Evolutionary conservation across 305 asterid species (phyloP).

Genomic region (Fraxinus albicans): DNA sequence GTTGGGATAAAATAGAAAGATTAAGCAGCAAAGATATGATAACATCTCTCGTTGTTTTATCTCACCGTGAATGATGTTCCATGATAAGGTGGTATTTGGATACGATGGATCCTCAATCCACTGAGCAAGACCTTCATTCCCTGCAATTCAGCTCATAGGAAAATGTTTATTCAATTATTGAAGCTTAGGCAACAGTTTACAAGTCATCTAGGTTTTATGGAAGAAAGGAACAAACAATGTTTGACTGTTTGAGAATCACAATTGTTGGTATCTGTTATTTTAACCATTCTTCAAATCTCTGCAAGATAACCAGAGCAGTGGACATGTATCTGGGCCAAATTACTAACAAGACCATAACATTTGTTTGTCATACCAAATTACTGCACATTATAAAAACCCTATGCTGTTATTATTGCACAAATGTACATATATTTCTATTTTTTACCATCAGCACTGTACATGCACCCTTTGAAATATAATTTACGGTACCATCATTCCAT

Average conservation of each 20-base stretch:
- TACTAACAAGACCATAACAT: neutral
- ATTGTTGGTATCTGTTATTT: neutral
- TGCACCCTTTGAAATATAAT: neutral
- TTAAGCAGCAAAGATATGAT: neutral
- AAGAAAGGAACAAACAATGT: neutral
- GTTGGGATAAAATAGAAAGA: constrained; percentile 20
- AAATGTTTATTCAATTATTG: neutral
- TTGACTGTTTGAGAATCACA: neutral
- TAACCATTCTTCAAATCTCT: neutral
- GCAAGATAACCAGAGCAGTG: neutral
- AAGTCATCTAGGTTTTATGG: neutral
- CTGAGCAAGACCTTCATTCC: constrained; percentile 48
- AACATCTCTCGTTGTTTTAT: constrained; percentile 16
- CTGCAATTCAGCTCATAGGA: constrained; percentile 39
- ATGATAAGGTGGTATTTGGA: constrained; percentile 54
- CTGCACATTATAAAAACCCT: neutral
- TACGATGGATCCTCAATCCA: constrained; percentile 81
- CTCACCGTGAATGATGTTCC: constrained; percentile 73
- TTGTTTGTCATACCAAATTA: neutral
- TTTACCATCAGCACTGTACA: constrained; percentile 1
- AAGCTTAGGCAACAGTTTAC: neutral
- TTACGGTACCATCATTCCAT: neutral
- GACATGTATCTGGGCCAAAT: neutral
- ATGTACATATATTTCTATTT: neutral
- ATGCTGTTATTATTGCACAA: neutral